phyloP scores from a whole-genome alignment of 164 flowering plant genomes.

The Paratinospora sagittata region DNA sequence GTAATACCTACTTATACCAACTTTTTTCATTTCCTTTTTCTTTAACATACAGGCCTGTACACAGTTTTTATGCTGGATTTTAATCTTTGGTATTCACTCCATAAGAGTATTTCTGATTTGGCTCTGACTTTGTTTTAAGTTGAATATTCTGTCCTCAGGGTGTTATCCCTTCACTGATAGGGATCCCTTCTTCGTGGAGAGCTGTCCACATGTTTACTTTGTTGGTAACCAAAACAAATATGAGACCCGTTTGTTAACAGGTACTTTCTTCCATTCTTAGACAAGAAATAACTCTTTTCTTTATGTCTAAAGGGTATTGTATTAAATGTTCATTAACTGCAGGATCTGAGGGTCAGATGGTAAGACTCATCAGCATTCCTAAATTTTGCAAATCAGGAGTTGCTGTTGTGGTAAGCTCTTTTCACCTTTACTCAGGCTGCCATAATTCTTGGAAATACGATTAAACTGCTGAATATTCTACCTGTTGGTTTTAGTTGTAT shows the following conservation, averaged over 20 bases:
- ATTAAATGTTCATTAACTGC: conserved; percentile 12
- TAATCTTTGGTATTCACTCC: neutral
- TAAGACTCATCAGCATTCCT: conserved; percentile 80
- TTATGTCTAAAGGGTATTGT: neutral
- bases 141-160: conserved; percentile 38
- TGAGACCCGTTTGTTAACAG: conserved; percentile 53
- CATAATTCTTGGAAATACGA: no score
- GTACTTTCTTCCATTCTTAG: conserved; percentile 26
- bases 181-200: conserved; percentile 88
- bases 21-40: neutral
- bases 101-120: neutral
- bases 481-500: no score
- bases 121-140: neutral
- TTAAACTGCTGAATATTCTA: no score
- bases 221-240: conserved; percentile 78
- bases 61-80: neutral
- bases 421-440: neutral
- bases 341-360: conserved; percentile 91
- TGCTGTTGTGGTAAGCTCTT: conserved; percentile 67
- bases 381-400: conserved; percentile 78
- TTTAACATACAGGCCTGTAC: neutral
- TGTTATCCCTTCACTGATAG: conserved; percentile 92
- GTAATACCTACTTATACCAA: conserved; percentile 29
- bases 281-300: neutral
- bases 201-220: conserved; percentile 94